Conservation (phyloP, 2,329 filamentous ascomycete species). For the Cladosporium sphaerospermum region DNA sequence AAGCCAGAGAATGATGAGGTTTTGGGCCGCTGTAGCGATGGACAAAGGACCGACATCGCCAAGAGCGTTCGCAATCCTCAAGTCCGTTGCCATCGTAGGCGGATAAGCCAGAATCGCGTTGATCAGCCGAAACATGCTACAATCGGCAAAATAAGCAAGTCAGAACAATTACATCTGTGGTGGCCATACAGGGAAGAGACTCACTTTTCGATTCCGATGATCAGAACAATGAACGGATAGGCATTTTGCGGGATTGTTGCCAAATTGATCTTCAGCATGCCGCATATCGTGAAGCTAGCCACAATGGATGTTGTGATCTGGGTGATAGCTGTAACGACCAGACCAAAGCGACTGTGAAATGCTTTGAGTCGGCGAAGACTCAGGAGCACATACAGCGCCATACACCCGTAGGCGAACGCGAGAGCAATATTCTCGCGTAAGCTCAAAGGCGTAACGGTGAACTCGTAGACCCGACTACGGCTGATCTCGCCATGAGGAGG, state of each 20-base stretch:
- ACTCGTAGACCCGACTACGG: constrained; percentile 64
- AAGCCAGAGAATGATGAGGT: constrained; percentile 58
- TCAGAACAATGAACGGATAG: constrained; percentile 70
- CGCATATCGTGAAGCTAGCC: constrained; percentile 74
- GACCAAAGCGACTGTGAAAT: constrained; percentile 67
- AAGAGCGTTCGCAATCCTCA: constrained; percentile 66
- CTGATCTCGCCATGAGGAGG: constrained; percentile 51
- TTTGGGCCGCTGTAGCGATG: constrained; percentile 61
- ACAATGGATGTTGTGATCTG: constrained; percentile 65
- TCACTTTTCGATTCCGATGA: constrained; percentile 66
- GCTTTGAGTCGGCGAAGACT: constrained; percentile 65
- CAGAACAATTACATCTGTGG: constrained; percentile 15
- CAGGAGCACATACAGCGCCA: constrained; percentile 58
- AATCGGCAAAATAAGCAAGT: neutral
- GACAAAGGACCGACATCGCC: constrained; percentile 67
- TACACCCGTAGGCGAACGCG: constrained; percentile 58
- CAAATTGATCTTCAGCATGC: constrained; percentile 67
- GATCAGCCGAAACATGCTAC: constrained; percentile 58
- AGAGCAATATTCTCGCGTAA: constrained; percentile 58
- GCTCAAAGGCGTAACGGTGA: constrained; percentile 70
- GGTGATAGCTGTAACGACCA: constrained; percentile 63
- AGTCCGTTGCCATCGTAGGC: constrained; percentile 60
- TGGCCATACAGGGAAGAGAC: neutral
- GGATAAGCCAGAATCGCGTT: constrained; percentile 70
- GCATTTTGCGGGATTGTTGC: constrained; percentile 67